Conservation (phyloP, 2,329 filamentous ascomycete genomes). For the Trichoderma brevicompactum region DNA sequence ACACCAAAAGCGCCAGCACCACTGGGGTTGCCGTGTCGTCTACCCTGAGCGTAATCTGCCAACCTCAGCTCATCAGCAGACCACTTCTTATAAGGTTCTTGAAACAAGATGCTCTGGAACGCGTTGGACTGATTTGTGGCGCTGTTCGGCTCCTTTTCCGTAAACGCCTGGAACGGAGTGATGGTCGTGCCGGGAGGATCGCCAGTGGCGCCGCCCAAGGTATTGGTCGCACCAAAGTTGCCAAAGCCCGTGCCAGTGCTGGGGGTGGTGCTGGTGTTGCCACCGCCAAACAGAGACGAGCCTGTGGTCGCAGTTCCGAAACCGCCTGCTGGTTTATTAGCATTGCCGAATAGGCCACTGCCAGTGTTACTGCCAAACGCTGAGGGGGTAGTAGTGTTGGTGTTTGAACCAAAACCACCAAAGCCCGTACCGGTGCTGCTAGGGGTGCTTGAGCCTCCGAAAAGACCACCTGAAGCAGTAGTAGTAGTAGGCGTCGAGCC, state of each 20-base stretch:
- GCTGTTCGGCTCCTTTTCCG: conserved; percentile 73
- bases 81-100: conserved; percentile 83
- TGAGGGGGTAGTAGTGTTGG: conserved; percentile 39
- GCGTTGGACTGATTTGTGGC: conserved; percentile 55
- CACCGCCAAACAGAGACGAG: conserved; percentile 54
- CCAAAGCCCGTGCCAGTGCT: conserved; percentile 43
- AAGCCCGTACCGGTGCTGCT: conserved; percentile 44
- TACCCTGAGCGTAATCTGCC: conserved; percentile 86
- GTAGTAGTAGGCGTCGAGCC: conserved; percentile 49
- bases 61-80: conserved; percentile 84
- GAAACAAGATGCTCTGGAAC: conserved; percentile 80
- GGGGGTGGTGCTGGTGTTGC: conserved; percentile 37
- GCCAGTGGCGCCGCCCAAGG: conserved; percentile 56
- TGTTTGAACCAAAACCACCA: conserved; percentile 49
- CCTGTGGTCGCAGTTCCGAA: conserved; percentile 54
- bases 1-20: conserved; percentile 86
- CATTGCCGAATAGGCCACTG: conserved; percentile 58
- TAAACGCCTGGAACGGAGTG: conserved; percentile 68
- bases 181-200: conserved; percentile 71
- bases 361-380: conserved; percentile 47
- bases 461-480: conserved; percentile 49
- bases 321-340: conserved; percentile 49
- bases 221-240: conserved; percentile 51
- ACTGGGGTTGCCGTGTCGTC: conserved; percentile 79
- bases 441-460: conserved; percentile 50